phyloP scores from a whole-genome alignment of 2,329 filamentous ascomycete genomes.

The Arthrinium phaeospermum region DNA sequence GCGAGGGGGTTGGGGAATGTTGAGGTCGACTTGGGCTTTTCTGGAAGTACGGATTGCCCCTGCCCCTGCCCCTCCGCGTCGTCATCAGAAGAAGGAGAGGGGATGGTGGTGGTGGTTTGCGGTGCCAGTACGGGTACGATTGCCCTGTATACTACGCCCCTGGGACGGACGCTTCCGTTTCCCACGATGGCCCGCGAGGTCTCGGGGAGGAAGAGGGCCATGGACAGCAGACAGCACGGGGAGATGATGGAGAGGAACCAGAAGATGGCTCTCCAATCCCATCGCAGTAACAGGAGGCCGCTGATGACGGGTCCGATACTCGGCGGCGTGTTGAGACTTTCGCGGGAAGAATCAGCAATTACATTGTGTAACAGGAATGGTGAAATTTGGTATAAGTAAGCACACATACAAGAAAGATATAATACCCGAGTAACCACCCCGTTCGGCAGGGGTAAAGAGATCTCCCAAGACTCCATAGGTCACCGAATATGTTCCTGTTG shows the following conservation, averaged over 20 bases:
- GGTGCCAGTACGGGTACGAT: background rate
- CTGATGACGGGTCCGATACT: slow-evolving; percentile 24
- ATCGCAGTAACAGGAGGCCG: slow-evolving; percentile 21
- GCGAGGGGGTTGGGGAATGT: slow-evolving; percentile 15
- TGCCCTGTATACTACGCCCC: background rate
- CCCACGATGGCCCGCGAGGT: slow-evolving; percentile 22
- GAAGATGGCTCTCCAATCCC: slow-evolving; percentile 23
- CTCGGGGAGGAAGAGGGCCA: slow-evolving; percentile 21
- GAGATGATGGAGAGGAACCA: slow-evolving; percentile 23
- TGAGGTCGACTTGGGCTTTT: background rate
- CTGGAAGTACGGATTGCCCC: background rate
- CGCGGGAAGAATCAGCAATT: background rate
- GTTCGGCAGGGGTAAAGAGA: slow-evolving; percentile 26
- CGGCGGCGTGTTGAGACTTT: slow-evolving; percentile 18
- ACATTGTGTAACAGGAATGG: too few species aligned
- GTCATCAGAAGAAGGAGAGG: background rate
- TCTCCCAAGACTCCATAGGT: slow-evolving; percentile 28
- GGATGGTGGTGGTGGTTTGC: background rate
- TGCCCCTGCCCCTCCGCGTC: background rate
- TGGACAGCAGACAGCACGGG: slow-evolving; percentile 17
- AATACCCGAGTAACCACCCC: slow-evolving; percentile 26
- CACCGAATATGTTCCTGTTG: slow-evolving; percentile 21
- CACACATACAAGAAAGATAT: slow-evolving; percentile 19
- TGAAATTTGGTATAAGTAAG: too few species aligned
- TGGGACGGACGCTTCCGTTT: slow-evolving; percentile 16